These are phyloP conservation scores for Hemileia vastatrix DNA, from an alignment of 1,284 basidiomycete species.

Conservation along the genomic window DNA sequence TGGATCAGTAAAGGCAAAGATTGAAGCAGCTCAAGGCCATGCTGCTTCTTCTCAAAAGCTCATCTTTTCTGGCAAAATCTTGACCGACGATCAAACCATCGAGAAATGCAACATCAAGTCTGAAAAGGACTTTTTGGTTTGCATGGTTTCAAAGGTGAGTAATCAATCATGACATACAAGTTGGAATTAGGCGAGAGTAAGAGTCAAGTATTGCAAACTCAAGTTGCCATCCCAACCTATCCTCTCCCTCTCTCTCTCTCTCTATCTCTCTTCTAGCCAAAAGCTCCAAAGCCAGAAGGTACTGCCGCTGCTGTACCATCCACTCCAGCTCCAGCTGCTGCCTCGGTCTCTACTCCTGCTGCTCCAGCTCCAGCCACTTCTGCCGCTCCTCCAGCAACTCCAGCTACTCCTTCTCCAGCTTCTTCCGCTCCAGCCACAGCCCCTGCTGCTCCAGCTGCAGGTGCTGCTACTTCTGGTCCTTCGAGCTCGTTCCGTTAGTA, in stretches of 20 bases:
- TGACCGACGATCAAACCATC: conserved; percentile 77
- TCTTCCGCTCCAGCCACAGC: conserved; percentile 26
- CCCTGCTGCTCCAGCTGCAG: conserved; percentile 30
- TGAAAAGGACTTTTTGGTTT: conserved; percentile 98
- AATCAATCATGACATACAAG: too few relatives aligned
- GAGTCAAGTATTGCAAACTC: too few relatives aligned
- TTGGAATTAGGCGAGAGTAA: too few relatives aligned
- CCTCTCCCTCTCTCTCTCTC: too few relatives aligned
- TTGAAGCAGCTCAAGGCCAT: too few relatives aligned
- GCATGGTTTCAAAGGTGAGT: conserved; percentile 91
- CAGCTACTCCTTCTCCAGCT: too few relatives aligned
- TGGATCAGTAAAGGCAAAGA: too few relatives aligned
- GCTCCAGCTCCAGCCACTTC: conserved; percentile 29
- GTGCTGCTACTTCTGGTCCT: conserved; percentile 9
- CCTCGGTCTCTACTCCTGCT: conserved; percentile 27
- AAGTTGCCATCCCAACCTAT: too few relatives aligned
- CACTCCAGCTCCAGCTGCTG: conserved; percentile 22
- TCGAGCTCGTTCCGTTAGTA: conserved; percentile 20
- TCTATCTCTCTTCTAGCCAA: too few relatives aligned
- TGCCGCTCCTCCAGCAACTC: conserved; percentile 28
- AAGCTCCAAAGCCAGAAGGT: too few relatives aligned
- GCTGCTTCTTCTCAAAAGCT: too few relatives aligned
- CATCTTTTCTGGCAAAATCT: conserved; percentile 94
- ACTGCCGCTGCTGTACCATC: conserved; percentile 22
- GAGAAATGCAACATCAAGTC: conserved; percentile 82